phyloP scores from a whole-genome alignment of 306 rosid genomes.

The Trifolium repens region DNA sequence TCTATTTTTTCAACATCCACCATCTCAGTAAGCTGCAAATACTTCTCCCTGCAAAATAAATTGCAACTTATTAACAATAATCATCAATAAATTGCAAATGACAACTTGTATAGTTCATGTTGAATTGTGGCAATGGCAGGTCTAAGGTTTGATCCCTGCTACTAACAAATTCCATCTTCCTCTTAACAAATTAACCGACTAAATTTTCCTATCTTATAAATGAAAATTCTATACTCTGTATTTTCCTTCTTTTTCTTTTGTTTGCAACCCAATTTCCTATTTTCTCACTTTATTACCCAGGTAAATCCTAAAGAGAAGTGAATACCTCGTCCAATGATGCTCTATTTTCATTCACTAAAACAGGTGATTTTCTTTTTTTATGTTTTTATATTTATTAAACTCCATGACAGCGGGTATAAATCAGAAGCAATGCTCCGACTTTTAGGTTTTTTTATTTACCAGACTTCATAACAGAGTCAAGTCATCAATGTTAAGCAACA shows the following conservation, averaged over 20 bases:
- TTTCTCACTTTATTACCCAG: slow-evolving; percentile 24
- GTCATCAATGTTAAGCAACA: slow-evolving; percentile 9
- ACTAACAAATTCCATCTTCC: background rate
- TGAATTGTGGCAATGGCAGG: background rate
- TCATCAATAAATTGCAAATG: slow-evolving; percentile 27
- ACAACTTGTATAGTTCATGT: slow-evolving; percentile 36
- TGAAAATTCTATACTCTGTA: background rate
- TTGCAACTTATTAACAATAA: slow-evolving; percentile 43
- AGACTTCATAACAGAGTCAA: background rate
- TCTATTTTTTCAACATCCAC: slow-evolving; percentile 94
- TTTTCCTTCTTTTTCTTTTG: background rate
- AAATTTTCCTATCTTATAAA: background rate
- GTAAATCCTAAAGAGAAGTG: background rate
- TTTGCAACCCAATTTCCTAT: background rate
- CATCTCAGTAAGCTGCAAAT: slow-evolving; percentile 94
- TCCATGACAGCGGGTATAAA: background rate
- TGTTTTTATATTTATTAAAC: background rate
- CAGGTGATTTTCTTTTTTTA: background rate
- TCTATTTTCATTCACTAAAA: slow-evolving; percentile 10
- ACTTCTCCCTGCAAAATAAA: slow-evolving; percentile 83
- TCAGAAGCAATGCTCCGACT: slow-evolving; percentile 6
- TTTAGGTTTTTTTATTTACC: slow-evolving; percentile 7
- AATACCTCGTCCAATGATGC: background rate
- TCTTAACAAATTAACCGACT: background rate
- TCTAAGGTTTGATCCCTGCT: background rate